phyloP scores from a whole-genome alignment of 2,329 filamentous ascomycete genomes.

The Truncatella angustata region DNA sequence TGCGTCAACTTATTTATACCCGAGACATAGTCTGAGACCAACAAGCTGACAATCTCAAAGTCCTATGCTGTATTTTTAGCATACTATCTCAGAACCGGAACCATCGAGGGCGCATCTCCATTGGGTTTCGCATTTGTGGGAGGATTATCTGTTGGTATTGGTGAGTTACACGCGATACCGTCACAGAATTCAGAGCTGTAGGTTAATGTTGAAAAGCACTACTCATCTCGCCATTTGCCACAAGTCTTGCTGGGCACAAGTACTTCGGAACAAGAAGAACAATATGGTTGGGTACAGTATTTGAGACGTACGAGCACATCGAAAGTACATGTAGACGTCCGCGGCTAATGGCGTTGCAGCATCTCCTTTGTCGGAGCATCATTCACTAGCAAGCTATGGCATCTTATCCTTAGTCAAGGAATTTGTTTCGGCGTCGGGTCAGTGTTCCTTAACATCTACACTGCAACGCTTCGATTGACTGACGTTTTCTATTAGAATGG shows the following conservation, averaged over 20 bases:
- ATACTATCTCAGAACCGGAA: constrained; percentile 54
- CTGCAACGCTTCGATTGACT: neutral
- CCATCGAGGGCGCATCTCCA: constrained; percentile 61
- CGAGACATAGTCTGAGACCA: neutral
- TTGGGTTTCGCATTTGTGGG: constrained; percentile 79
- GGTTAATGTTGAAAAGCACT: constrained; percentile 44
- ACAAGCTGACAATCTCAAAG: constrained; percentile 23
- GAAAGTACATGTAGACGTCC: neutral
- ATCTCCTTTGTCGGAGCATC: constrained; percentile 67
- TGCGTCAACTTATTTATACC: constrained; percentile 28
- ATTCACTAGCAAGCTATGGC: constrained; percentile 69
- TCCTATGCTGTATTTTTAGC: constrained; percentile 59
- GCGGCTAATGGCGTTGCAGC: constrained; percentile 18
- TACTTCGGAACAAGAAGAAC: constrained; percentile 64
- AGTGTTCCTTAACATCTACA: neutral
- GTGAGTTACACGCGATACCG: constrained; percentile 24
- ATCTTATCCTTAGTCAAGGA: constrained; percentile 73
- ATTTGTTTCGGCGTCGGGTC: constrained; percentile 70
- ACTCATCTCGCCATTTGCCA: constrained; percentile 67
- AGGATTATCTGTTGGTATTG: constrained; percentile 61
- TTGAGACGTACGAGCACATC: constrained; percentile 50
- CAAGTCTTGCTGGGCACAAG: constrained; percentile 46
- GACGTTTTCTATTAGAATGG: constrained; percentile 47
- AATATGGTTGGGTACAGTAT: constrained; percentile 61
- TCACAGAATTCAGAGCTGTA: neutral